Percentiles rank a stretch among this genome's conserved stretches.
phyloP scores from a whole-genome alignment of 164 flowering plant genomes.

The Vitis labrusca region DNA sequence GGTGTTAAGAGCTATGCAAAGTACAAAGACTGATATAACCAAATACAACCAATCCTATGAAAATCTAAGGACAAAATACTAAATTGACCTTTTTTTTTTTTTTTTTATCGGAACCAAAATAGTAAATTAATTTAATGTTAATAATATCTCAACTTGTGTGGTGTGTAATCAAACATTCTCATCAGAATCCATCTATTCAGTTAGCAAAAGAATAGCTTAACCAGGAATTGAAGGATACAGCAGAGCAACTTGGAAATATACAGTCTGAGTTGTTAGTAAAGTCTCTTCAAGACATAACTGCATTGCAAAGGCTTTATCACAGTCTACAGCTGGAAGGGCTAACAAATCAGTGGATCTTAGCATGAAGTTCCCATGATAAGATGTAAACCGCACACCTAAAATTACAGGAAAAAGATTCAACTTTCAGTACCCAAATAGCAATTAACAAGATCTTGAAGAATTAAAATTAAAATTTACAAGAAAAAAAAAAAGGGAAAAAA shows the following conservation, averaged over 20 bases:
- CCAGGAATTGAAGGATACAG: slow-evolving; percentile 75
- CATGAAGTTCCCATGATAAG: slow-evolving; percentile 97
- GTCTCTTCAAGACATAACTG: slow-evolving; percentile 92
- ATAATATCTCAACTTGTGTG: too few relatives aligned
- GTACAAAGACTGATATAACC: too few relatives aligned
- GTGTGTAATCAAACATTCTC: not conserved
- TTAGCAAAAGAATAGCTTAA: not conserved
- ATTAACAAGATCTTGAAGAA: slow-evolving; percentile 2
- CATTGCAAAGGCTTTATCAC: slow-evolving; percentile 97
- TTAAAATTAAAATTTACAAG: not conserved
- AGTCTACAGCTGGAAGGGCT: slow-evolving; percentile 97
- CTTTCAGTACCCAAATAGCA: slow-evolving; percentile 13
- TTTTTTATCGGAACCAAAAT: too few relatives aligned
- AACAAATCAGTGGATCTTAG: slow-evolving; percentile 84
- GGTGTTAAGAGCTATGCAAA: too few relatives aligned
- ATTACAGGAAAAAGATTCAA: slow-evolving; percentile 10
- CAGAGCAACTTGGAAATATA: slow-evolving; percentile 95
- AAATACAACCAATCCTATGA: too few relatives aligned
- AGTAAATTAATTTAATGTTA: too few relatives aligned
- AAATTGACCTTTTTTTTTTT: too few relatives aligned
- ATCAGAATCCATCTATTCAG: too few relatives aligned
- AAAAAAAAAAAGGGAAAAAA: not conserved
- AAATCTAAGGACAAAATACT: too few relatives aligned
- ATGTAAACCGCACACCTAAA: slow-evolving; percentile 82
- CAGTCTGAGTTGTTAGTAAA: slow-evolving; percentile 71